Conservation (phyloP, 257 asterid species). For the Przewalskia tangutica region DNA sequence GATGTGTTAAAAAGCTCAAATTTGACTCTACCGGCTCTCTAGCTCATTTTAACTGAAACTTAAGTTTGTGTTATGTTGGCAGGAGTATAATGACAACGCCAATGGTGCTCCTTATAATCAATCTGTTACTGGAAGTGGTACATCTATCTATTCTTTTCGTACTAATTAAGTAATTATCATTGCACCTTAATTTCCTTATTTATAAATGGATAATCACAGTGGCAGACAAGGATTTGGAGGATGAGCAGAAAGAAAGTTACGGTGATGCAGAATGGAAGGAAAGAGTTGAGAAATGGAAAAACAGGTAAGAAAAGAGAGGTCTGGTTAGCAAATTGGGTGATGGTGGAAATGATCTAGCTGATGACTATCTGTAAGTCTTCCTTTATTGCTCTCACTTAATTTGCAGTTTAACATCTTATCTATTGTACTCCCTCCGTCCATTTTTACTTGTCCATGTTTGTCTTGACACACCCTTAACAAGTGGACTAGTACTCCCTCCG, state of each 20-base stretch:
- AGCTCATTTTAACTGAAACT: too few relatives aligned
- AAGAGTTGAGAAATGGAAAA: constrained; percentile 75
- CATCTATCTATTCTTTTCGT: too few relatives aligned
- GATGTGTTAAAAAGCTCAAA: too few relatives aligned
- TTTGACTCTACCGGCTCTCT: too few relatives aligned
- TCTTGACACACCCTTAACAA: too few relatives aligned
- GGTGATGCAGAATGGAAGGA: constrained; percentile 64
- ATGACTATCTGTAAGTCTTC: constrained; percentile 48
- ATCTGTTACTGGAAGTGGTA: constrained; percentile 62
- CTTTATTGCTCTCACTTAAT: neutral
- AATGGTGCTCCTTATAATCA: constrained; percentile 25
- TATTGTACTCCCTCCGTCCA: too few relatives aligned
- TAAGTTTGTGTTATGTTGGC: constrained; percentile 4
- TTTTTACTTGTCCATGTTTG: too few relatives aligned
- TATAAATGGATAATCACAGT: constrained; percentile 13
- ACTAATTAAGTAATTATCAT: too few relatives aligned
- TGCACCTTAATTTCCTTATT: too few relatives aligned
- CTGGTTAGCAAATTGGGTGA: constrained; percentile 41
- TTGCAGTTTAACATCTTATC: neutral
- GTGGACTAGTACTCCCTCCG: too few relatives aligned
- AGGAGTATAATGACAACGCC: constrained; percentile 42
- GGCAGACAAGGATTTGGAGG: constrained; percentile 56
- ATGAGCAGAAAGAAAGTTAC: constrained; percentile 42
- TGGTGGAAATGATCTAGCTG: constrained; percentile 29
- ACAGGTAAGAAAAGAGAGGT: constrained; percentile 66